Evolutionary conservation across 1,284 basidiomycete genomes (phyloP), one percentile per base, ranked within the genome.

Genomic region (Papiliotrema laurentii): DNA sequence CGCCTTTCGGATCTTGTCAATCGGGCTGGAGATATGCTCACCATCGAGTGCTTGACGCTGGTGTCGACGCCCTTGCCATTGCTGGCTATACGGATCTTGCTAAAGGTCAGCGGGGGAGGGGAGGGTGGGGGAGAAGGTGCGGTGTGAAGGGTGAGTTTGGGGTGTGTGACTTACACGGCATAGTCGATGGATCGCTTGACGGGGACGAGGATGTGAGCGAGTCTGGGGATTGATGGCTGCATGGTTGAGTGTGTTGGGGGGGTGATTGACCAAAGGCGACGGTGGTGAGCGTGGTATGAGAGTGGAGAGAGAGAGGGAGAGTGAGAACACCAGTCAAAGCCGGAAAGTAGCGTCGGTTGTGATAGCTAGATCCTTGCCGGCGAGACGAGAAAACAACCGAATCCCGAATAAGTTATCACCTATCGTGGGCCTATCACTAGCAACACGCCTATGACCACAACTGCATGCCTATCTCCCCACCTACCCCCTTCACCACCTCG

Each of bases 31-130:
- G 31, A 25, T 21, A 33, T 36, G 60, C 83, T 61, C 60, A 91
- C 92, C 91, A 97, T 96, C 2, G 89, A 93, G 76, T 97, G 92
- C 79, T 97, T 97, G 60, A 94, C 91, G 73, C 86, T 90, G 46
- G 86, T 85, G 78, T 97, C 92, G 41, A 97, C 84, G 18, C 89
- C 91, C 46, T 89, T 93, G 68, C 92, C 87, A 60, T 87, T 84
- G 6, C 88, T 81, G 69, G 91, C 92, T 45, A 97, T 88, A 44
- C 92, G 86, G 76, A 97, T 93, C 79, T 96, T 96, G 75, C 88
- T 94, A 75, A 84, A 83, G 26, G 87, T 82, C 9, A 28, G 33
- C 10, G 21, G n/a, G 24, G 25, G 35, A 16, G 13, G 30, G 18
- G 19, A 35, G 31, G 7, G 21, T 26, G 6, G 16, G 16, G 18